phyloP scores from a whole-genome alignment of 73 alveolate species.

The Paramecium pentaurelia region DNA sequence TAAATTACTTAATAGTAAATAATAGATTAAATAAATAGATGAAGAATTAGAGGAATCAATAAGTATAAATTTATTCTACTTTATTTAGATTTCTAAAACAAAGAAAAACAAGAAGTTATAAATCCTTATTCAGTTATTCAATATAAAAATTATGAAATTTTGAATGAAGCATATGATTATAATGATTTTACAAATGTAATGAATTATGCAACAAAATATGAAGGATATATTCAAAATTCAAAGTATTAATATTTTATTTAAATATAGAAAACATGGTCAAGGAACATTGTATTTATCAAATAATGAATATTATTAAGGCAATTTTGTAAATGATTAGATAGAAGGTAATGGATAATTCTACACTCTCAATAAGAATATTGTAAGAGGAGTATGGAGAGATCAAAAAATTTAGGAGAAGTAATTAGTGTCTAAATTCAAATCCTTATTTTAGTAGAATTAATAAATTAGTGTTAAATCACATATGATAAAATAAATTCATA shows the following conservation, averaged over 20 bases:
- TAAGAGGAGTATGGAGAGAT: background rate
- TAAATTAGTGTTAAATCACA: background rate
- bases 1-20: background rate
- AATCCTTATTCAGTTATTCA: background rate
- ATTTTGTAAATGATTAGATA: background rate
- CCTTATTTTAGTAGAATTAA: background rate
- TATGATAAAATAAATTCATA: background rate
- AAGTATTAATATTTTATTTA: background rate
- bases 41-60: background rate
- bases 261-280: background rate
- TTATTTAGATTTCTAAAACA: background rate
- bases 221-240: background rate
- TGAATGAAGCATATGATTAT: background rate
- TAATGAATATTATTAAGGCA: background rate
- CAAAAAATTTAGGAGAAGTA: background rate
- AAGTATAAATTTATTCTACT: background rate
- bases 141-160: background rate
- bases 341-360: background rate
- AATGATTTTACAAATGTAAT: background rate
- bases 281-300: background rate
- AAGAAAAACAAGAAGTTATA: background rate
- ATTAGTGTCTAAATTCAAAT: background rate
- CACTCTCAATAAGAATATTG: background rate
- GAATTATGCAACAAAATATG: background rate
- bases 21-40: background rate